Conservation (phyloP, 2,329 filamentous ascomycete species). For the Zarea fungicola region DNA sequence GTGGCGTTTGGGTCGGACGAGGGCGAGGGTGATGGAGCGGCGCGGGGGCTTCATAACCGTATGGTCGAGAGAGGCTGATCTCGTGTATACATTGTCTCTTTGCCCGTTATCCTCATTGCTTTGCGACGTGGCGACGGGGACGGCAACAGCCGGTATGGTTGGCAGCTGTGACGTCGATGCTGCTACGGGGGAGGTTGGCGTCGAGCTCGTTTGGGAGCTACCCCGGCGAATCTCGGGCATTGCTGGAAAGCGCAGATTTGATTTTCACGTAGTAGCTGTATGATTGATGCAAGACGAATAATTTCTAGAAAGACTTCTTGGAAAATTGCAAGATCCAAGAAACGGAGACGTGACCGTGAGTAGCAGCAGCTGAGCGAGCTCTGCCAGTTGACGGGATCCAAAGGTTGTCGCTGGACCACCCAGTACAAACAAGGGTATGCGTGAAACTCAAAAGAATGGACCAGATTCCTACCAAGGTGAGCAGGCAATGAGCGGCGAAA, state of each 20-base stretch:
- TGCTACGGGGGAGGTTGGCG: neutral
- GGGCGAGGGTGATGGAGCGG: slow-evolving; percentile 9
- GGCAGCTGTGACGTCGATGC: slow-evolving; percentile 2
- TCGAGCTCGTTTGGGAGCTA: slow-evolving; percentile 12
- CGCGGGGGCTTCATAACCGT: neutral
- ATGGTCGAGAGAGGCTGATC: neutral
- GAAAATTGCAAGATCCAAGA: too few species aligned
- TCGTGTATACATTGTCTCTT: neutral
- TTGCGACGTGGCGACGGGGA: neutral
- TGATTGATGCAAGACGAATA: neutral
- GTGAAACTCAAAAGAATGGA: neutral
- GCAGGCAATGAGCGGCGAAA: neutral
- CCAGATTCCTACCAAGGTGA: neutral
- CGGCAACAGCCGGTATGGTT: neutral
- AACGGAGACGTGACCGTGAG: too few species aligned
- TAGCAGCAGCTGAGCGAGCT: too few species aligned
- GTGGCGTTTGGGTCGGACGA: slow-evolving; percentile 1
- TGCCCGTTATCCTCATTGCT: neutral
- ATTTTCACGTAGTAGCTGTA: too few species aligned
- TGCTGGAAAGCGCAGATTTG: neutral
- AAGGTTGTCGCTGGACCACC: neutral
- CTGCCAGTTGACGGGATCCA: too few species aligned
- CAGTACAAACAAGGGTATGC: neutral
- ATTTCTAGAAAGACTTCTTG: neutral
- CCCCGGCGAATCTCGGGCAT: slow-evolving; percentile 13